Conservation (phyloP, 768 basidiomycete species). For the Rhodotorula sphaerocarpa region DNA sequence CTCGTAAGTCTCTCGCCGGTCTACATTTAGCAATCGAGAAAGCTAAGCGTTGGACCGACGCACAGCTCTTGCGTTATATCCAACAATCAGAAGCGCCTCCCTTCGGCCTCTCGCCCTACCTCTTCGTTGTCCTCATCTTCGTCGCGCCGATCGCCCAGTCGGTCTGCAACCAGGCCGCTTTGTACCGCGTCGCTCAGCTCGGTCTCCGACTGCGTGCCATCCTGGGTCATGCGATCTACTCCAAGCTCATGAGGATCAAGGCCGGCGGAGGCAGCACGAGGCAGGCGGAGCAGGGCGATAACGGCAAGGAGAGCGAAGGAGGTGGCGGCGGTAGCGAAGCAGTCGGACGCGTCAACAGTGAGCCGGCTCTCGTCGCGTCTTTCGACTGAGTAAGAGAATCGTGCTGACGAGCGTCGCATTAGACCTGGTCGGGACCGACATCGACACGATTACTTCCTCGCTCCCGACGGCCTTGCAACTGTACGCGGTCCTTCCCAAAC, state of each 20-base stretch:
- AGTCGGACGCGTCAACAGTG: slow-evolving; percentile 29
- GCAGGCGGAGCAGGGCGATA: not conserved
- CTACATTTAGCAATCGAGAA: too few relatives aligned
- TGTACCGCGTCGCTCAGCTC: slow-evolving; percentile 23
- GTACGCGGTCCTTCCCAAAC: slow-evolving; percentile 21
- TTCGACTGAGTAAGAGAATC: fast-evolving
- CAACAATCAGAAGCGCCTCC: slow-evolving; percentile 14
- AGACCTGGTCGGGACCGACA: slow-evolving; percentile 33
- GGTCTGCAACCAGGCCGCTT: slow-evolving; percentile 23
- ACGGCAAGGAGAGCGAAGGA: not conserved
- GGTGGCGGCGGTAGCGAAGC: slow-evolving; percentile 18
- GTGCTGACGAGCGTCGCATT: not conserved
- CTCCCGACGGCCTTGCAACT: slow-evolving; percentile 24
- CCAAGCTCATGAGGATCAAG: slow-evolving; percentile 22
- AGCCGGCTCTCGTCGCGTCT: not conserved
- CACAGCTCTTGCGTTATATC: slow-evolving; percentile 29
- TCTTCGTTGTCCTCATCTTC: slow-evolving; percentile 26
- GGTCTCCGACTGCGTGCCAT: slow-evolving; percentile 14
- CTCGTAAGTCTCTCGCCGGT: slow-evolving; percentile 6
- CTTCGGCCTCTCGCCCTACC: slow-evolving; percentile 18
- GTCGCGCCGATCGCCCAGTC: slow-evolving; percentile 17
- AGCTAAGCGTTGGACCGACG: too few relatives aligned
- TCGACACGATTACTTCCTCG: slow-evolving; percentile 27
- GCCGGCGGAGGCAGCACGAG: slow-evolving; percentile 22
- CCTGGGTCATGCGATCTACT: slow-evolving; percentile 12